Evolutionary conservation across 78 protist genomes (phyloP), one percentile per base, ranked within the genome.

Genomic region (Dictyostelium brefeldianum): DNA sequence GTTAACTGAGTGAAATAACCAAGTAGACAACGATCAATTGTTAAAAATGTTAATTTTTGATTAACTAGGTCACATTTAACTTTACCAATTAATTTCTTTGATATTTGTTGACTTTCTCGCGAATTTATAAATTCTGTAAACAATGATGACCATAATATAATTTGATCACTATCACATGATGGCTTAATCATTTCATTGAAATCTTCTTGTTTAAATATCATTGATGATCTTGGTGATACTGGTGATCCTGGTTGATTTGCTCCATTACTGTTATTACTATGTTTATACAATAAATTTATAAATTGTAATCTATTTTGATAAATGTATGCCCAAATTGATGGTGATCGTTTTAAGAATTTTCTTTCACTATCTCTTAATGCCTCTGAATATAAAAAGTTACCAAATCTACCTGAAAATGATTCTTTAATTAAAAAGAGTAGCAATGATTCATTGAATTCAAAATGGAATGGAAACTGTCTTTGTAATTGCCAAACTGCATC

Each of bases 401-500:
- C 93, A 64, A 87, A 87, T 59, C 93, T 56, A 17, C 84, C 93
- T 27, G 84, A 47, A 22, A 77, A 87, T 11, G 93, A 80, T 50
- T 87, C 93, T 12, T 77, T 77, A 6, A 77, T 53, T 2, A 87
- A 17, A 5, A 87, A 78, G 31, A 77, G 15, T 12, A 87, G 54
- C 10, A 87, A 20, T 22, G 41, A 50, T 57, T 87, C 93, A 46
- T 87, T 87, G 31, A 87, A 87, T 51, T 87, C 85, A 62, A 87
- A 87, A 25, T 87, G 93, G 67, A 77, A 87, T 74, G 93, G 93
- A 67, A 87, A 87, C 43, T 87, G 93, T 53, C 78, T 77, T 36
- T 87, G 93, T n/a, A 87, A 62, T 36, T 87, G 93, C 93, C 93
- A 87, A 36, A 87, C 59, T 7, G 93, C 84, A 65, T 87, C 93